Evolutionary conservation across 2,329 filamentous ascomycete genomes (phyloP).

Genomic region (Penicillium brasilianum): DNA sequence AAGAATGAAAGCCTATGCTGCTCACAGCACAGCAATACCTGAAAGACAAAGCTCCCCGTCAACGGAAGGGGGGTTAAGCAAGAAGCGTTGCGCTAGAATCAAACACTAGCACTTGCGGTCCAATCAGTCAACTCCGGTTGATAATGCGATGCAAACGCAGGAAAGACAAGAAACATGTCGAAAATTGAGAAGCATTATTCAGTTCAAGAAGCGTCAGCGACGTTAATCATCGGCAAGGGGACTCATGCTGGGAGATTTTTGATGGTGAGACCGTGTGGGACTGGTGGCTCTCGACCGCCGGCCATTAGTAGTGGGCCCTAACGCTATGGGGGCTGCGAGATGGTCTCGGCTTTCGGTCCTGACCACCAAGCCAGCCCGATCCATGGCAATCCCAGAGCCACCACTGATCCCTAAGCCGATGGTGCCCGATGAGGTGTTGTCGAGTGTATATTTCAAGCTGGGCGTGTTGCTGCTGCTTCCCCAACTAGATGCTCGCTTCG

Average conservation of each 20-base stretch:
- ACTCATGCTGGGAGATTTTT: slow-evolving; percentile 44
- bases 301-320: slow-evolving; percentile 55
- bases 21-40: slow-evolving; percentile 12
- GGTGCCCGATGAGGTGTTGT: slow-evolving; percentile 48
- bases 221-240: slow-evolving; percentile 43
- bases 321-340: slow-evolving; percentile 62
- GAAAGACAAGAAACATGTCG: slow-evolving; percentile 14
- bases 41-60: slow-evolving; percentile 6
- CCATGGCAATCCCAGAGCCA: slow-evolving; percentile 52
- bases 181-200: slow-evolving; percentile 22
- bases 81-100: neutral
- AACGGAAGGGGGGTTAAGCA: slow-evolving; percentile 4
- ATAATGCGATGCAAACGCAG: slow-evolving; percentile 30
- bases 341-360: slow-evolving; percentile 87
- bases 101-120: neutral
- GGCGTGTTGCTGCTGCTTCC: slow-evolving; percentile 38
- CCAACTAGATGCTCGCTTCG: slow-evolving; percentile 41
- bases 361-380: slow-evolving; percentile 74
- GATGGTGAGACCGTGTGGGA: slow-evolving; percentile 52
- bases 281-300: slow-evolving; percentile 52
- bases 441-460: slow-evolving; percentile 45
- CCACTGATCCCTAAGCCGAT: slow-evolving; percentile 44
- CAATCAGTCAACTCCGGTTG: slow-evolving; percentile 30
- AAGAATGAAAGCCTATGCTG: slow-evolving; percentile 28
- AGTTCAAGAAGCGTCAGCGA: slow-evolving; percentile 21